A percentile compares a stretch with the other conserved stretches of the same genome.
Evolutionary conservation across 257 asterid genomes (phyloP).

Genomic region (Henckelia pumila): DNA sequence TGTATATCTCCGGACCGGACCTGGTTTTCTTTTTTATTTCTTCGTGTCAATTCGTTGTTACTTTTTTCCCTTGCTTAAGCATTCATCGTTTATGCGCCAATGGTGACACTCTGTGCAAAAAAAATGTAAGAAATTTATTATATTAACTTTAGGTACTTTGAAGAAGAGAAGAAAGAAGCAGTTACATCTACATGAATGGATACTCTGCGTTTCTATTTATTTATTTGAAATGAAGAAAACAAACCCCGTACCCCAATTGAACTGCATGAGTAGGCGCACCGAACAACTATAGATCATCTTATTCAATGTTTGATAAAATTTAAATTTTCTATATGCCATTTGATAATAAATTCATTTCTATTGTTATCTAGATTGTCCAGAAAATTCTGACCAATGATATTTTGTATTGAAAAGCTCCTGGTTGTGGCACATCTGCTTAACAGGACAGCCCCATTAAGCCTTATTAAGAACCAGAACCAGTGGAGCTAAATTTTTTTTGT

Average conservation of each 20-base stretch:
- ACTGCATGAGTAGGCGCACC: neutral
- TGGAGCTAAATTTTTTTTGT: too few species aligned
- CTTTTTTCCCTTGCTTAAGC: neutral
- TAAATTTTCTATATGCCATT: too few species aligned
- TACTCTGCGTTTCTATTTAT: neutral
- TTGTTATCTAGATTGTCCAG: too few species aligned
- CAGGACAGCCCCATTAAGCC: too few species aligned
- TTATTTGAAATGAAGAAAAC: neutral
- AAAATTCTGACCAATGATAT: neutral
- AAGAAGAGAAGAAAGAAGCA: neutral
- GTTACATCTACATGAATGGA: neutral
- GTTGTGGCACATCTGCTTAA: too few species aligned
- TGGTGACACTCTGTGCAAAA: neutral
- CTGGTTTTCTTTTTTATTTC: neutral
- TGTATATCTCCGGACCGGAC: too few species aligned
- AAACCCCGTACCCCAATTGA: neutral
- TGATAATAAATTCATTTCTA: neutral
- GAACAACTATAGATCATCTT: neutral
- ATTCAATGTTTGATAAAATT: neutral
- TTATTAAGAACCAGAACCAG: too few species aligned
- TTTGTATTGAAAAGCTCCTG: too few species aligned
- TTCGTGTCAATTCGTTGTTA: too few species aligned
- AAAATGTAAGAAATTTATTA: too few species aligned
- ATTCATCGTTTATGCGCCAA: neutral
- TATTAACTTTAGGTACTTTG: neutral